Evolutionary conservation across 2,329 filamentous ascomycete species (phyloP), one percentile per base, ranked within the genome.

Genomic region (Ceratocystiopsis sp.): DNA sequence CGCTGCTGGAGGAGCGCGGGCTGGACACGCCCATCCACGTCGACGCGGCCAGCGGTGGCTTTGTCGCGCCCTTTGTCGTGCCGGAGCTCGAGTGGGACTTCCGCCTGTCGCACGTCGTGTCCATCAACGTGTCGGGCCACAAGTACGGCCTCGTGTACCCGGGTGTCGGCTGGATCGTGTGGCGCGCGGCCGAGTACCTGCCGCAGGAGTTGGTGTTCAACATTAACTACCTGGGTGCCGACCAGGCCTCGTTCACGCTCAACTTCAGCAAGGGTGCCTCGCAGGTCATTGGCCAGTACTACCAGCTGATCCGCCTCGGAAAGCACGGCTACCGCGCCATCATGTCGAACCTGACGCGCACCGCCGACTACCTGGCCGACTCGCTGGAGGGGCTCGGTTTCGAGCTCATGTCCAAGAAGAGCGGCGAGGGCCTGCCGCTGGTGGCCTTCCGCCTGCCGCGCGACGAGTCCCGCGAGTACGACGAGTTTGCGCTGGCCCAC

Each of bases 221-320:
- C 71, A 95, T 96, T 73, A 95, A 95, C 71, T 96, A 96, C 64
- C 80, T 95, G 7, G 89, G 89, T 41, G 87, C 89, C 12, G 85
- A 95, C 57, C 89, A 96, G 60, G 81, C 86, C 2, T 94, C 85
- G 3, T 95, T 95, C 65, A 95, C 89, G 0, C 76, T 96, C 46
- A 96, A 96, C 69, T 96, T 96, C 68, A 93, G 84, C 57, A 93
- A 94, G 61, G 87, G 87, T 45, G 89, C 89, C 13, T 85, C 81
- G 7, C 87, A 95, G 58, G 84, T 95, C 55, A 93, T 96, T 48
- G 89, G 84, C 25, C 89, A 96, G 63, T 96, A 95, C 67, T 95
- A 96, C 67, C 87, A 95, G 64, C 73, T 96, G 57, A 94, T 95
- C 59, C 84, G 89, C 29, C 77, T 96, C 4, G 89, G 89, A 48